These are phyloP conservation scores for Metrosideros polymorpha DNA, from an alignment of 441 rosid species.

Conservation along the genomic window DNA sequence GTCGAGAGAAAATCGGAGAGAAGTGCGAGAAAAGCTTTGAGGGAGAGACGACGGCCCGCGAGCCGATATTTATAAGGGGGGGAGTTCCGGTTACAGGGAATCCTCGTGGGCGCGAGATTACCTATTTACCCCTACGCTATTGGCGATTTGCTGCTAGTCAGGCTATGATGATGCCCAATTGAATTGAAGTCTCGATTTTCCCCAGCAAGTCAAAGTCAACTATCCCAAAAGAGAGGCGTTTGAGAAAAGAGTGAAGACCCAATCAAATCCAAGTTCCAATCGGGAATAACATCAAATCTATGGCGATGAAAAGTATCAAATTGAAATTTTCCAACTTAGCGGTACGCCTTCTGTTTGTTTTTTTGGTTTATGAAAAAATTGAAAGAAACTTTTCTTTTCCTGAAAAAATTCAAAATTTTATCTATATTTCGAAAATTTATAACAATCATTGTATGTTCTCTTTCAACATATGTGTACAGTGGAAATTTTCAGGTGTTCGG, in stretches of 20 bases:
- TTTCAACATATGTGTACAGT: accelerated
- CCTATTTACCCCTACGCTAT: background rate
- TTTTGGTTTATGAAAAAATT: too few relatives aligned
- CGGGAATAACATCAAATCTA: too few relatives aligned
- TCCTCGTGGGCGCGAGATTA: background rate
- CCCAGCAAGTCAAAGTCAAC: too few relatives aligned
- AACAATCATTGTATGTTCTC: accelerated
- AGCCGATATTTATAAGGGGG: background rate
- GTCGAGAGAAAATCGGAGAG: background rate
- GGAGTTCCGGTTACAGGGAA: background rate
- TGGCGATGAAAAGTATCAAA: too few relatives aligned
- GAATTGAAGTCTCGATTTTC: too few relatives aligned
- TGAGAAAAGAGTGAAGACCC: too few relatives aligned
- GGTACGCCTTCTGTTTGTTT: too few relatives aligned
- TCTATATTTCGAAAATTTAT: accelerated
- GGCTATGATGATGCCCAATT: too few relatives aligned
- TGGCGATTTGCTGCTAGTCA: too few relatives aligned
- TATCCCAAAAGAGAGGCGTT: too few relatives aligned
- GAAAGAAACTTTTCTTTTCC: background rate
- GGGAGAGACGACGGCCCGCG: accelerated
- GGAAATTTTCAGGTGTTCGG: accelerated
- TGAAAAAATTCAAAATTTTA: accelerated
- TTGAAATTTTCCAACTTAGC: too few relatives aligned
- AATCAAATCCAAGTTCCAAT: too few relatives aligned
- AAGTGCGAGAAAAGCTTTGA: background rate